Conservation (phyloP, 1,284 basidiomycete genomes). For the Ustilago sp. region DNA sequence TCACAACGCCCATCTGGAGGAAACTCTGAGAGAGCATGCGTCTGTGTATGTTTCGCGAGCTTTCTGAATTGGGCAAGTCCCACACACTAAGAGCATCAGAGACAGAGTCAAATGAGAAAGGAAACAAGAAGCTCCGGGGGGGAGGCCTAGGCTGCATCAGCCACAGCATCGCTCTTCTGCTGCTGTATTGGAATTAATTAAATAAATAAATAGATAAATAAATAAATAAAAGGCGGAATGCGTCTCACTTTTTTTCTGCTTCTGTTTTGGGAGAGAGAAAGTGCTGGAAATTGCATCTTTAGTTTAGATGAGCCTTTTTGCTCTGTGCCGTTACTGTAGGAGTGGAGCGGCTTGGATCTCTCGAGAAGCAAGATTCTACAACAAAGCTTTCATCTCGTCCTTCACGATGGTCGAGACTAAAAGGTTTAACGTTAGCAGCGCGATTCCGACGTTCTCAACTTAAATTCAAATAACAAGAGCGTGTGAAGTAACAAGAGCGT, state of each 20-base stretch:
- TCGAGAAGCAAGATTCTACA: no score
- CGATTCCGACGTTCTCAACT: conserved; percentile 5
- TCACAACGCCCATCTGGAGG: no score
- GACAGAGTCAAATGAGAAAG: conserved; percentile 4
- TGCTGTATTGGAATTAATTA: background rate
- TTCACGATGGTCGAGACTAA: no score
- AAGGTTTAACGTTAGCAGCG: background rate
- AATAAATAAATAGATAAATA: background rate
- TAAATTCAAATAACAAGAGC: background rate
- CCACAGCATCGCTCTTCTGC: background rate
- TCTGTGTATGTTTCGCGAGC: conserved; percentile 6
- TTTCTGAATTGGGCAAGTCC: conserved; percentile 12
- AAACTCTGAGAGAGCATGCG: background rate
- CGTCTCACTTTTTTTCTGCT: conserved; percentile 6
- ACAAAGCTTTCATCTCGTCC: no score
- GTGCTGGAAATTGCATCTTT: conserved; percentile 1
- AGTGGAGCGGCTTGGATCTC: background rate
- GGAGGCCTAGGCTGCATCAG: conserved; percentile 1
- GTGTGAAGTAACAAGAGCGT: no score
- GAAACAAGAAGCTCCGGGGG: background rate
- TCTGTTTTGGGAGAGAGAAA: background rate
- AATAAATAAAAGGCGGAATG: background rate
- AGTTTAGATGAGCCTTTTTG: no score
- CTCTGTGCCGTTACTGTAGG: no score
- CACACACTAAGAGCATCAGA: background rate